Conservation (phyloP, 2,329 filamentous ascomycete species). For the Alternaria sp. region DNA sequence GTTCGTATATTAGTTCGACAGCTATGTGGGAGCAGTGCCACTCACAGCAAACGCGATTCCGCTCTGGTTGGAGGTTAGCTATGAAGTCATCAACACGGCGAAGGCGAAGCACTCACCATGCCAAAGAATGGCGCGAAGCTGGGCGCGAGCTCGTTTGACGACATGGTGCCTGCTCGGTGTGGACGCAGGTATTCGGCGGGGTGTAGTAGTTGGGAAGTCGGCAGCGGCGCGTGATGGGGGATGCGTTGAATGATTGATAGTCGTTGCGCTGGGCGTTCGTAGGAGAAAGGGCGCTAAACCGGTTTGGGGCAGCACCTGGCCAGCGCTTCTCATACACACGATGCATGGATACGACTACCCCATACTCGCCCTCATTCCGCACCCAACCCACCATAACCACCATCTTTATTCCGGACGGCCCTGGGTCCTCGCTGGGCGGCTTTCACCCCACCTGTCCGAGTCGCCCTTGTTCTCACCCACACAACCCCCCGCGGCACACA, state of each 20-base stretch:
- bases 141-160: conserved; percentile 59
- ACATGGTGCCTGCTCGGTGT: conserved; percentile 25
- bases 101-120: conserved; percentile 69
- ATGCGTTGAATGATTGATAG: conserved; percentile 16
- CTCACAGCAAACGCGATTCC: conserved; percentile 75
- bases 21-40: conserved; percentile 19
- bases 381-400: conserved; percentile 3
- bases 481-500: conserved; percentile 18
- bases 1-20: conserved; percentile 34
- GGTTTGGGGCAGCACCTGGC: conserved; percentile 4
- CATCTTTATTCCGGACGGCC: conserved; percentile 9
- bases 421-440: conserved; percentile 15
- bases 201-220: conserved; percentile 6
- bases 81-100: conserved; percentile 31
- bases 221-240: conserved; percentile 9
- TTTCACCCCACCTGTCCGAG: conserved; percentile 12
- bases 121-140: conserved; percentile 89
- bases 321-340: conserved; percentile 21
- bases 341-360: conserved; percentile 13
- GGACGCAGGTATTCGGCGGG: background rate
- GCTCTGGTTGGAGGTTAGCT: conserved; percentile 62
- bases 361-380: conserved; percentile 16
- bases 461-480: conserved; percentile 8
- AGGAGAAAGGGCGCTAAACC: conserved; percentile 1
- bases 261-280: conserved; percentile 28